Conservation (phyloP, 2,329 filamentous ascomycete species). For the Cladophialophora bantiana region DNA sequence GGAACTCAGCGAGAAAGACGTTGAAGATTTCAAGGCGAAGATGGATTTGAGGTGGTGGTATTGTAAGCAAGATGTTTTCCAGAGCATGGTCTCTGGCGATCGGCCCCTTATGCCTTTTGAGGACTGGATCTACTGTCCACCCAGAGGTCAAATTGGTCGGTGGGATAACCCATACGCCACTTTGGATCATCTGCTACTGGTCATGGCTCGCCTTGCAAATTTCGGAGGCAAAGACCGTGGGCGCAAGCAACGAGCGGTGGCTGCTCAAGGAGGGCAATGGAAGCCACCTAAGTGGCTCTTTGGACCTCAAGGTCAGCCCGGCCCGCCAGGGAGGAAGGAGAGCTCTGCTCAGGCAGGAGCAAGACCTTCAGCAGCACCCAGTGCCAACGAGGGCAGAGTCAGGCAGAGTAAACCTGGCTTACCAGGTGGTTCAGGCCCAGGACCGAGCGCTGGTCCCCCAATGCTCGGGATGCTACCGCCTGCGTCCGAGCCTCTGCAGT, state of each 20-base stretch:
- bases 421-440: constrained; percentile 21
- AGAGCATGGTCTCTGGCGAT: constrained; percentile 87
- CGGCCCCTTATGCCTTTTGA: constrained; percentile 82
- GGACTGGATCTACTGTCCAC: constrained; percentile 85
- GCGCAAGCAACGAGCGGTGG: constrained; percentile 75
- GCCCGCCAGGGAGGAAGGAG: constrained; percentile 1
- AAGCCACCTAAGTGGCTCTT: constrained; percentile 48
- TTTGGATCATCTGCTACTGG: constrained; percentile 83
- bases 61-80: constrained; percentile 90
- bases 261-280: constrained; percentile 65
- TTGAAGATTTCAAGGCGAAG: constrained; percentile 80
- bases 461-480: constrained; percentile 60
- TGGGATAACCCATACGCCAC: constrained; percentile 84
- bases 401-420: constrained; percentile 32
- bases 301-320: constrained; percentile 45
- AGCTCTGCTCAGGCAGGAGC: constrained; percentile 18
- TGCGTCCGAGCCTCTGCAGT: constrained; percentile 48
- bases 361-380: constrained; percentile 32
- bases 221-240: constrained; percentile 79
- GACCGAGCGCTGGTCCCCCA: constrained; percentile 44
- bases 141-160: constrained; percentile 78
- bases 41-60: constrained; percentile 97
- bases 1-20: constrained; percentile 62
- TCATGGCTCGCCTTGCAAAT: constrained; percentile 79
- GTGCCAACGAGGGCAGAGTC: constrained; percentile 35